Base-by-base conservation (phyloP, 1,284 basidiomycete species). In the Malassezia sp. region DNA sequence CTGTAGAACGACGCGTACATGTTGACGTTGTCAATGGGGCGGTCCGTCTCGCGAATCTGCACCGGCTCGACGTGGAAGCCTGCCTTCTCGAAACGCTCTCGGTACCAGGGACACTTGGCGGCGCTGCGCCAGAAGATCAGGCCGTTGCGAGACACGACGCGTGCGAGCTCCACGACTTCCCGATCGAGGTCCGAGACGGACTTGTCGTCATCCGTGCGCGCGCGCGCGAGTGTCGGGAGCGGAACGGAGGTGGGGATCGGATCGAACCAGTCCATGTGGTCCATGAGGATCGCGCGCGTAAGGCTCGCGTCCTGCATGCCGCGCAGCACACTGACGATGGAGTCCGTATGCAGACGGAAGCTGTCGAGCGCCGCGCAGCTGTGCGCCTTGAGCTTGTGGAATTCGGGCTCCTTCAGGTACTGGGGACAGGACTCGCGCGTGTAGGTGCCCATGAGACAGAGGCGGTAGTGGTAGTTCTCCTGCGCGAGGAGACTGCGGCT, bases 331-430 rank as follows among this genome's bases (percentile, higher is more conserved):
- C 82, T 80, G 50, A 80, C 71, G 56, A 85, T 83, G 3, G 80
- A 79, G 58, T 85, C 81, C 0, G 84, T 85, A 70, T 86, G 84
- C 29, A 86, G 70, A 26, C 81, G 76, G 74, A 86, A 82, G 0
- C 78, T 75, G 54, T 83, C 78, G 33, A 81, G 72, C 5, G 59
- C 36, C 38, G 72, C 67, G 15, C 72, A 74, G 27, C 75, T 71
- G 50, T 79, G 73, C 24, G 74, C 73, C 59, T 78, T 78, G 12
- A 83, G 73, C 18, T 71, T 66, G 23, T 79, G 74, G 64, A 81
- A 85, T 0, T 81, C 82, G 15, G 77, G 72, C 0, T 75, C 78
- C 15, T 80, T 83, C 45, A 86, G 76, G 71, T 83, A 86, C 6
- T 76, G 72, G 2, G 84, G 84, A 67, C 83, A 84, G 4, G 78